Evolutionary conservation across 495 filamentous ascomycete species (phyloP).

Genomic region (Podospora tetraspora): DNA sequence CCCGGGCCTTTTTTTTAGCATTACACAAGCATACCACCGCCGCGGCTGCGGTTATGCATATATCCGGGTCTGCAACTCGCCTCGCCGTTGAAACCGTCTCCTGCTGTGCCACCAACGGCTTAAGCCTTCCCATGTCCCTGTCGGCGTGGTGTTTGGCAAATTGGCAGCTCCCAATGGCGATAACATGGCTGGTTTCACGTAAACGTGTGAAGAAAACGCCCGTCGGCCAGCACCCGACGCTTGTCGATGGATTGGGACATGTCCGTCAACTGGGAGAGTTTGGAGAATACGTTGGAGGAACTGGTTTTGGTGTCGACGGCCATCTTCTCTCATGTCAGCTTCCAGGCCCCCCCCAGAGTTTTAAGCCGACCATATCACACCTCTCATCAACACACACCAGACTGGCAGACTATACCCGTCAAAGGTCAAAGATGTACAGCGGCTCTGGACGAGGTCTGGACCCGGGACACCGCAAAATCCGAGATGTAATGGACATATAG

Average conservation of each 20-base stretch:
- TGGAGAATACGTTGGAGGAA: not conserved
- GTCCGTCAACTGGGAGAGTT: not conserved
- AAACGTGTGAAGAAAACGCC: not conserved
- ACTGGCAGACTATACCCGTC: not conserved
- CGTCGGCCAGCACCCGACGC: not conserved
- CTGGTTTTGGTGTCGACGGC: not conserved
- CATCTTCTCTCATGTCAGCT: not conserved
- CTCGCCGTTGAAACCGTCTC: not conserved
- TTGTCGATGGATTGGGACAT: not conserved
- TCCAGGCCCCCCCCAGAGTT: not conserved
- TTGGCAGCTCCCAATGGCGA: not conserved
- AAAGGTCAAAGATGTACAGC: not conserved
- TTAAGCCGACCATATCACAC: not conserved
- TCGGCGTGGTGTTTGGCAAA: not conserved
- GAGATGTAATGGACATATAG: conserved; percentile 3
- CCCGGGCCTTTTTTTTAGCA: not conserved
- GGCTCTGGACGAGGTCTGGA: not conserved
- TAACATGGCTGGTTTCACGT: not conserved
- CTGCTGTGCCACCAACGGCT: not conserved
- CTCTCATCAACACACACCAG: not conserved
- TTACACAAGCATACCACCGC: not conserved
- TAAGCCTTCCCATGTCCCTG: not conserved
- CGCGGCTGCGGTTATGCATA: not conserved
- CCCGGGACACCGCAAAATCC: not conserved
- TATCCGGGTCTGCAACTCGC: not conserved